phyloP scores from a whole-genome alignment of 1,139 yeast genomes.

The Geotrichum candidum region DNA sequence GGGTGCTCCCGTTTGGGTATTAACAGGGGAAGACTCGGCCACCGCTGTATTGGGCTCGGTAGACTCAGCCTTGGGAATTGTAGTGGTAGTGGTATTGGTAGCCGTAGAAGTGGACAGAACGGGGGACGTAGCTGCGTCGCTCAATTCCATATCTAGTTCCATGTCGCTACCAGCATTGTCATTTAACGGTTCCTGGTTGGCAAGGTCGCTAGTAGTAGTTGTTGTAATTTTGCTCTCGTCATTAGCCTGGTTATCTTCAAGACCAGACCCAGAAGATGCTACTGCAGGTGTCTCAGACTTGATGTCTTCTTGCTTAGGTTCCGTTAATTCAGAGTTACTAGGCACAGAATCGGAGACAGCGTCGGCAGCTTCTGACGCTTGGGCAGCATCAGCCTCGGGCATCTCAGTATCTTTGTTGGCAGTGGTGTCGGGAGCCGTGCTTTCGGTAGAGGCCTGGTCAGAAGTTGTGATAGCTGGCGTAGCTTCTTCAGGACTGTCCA shows the following conservation, averaged over 20 bases:
- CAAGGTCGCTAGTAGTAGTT: background rate
- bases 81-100: background rate
- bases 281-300: background rate
- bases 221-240: background rate
- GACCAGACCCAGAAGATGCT: background rate
- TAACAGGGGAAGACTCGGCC: background rate
- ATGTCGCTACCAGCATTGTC: background rate
- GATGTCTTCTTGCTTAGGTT: background rate
- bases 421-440: background rate
- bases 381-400: background rate
- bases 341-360: background rate
- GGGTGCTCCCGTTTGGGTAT: background rate
- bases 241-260: background rate
- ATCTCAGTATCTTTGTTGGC: background rate
- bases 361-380: background rate
- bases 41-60: background rate
- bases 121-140: slow-evolving; percentile 10
- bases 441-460: background rate
- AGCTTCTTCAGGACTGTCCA: slow-evolving; percentile 2
- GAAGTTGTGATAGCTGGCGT: background rate
- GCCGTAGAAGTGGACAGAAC: background rate
- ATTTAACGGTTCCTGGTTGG: background rate
- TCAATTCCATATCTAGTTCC: slow-evolving; percentile 15
- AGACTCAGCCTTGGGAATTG: background rate
- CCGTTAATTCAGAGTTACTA: background rate